Conservation (phyloP, 805 yeast genomes). For the Saturnispora saitoi region DNA sequence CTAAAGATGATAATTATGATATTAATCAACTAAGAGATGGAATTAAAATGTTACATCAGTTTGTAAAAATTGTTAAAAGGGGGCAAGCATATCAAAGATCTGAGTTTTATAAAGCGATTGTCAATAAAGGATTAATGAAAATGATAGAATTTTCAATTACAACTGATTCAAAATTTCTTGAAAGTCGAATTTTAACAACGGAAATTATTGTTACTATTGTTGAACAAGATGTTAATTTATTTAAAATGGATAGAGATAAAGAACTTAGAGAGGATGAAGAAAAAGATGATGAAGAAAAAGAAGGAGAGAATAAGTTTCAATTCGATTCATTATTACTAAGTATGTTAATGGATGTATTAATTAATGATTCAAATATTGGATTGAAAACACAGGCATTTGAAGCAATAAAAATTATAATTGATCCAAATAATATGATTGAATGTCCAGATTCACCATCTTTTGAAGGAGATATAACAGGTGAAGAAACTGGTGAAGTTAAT, state of each 20-base stretch:
- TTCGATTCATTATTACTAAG: conserved; percentile 42
- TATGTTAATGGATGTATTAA: conserved; percentile 49
- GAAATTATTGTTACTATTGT: conserved; percentile 74
- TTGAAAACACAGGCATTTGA: conserved; percentile 76
- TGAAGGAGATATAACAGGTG: not conserved
- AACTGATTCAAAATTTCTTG: conserved; percentile 32
- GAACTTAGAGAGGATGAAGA: too few relatives aligned
- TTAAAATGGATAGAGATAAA: conserved; percentile 27
- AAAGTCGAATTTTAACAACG: conserved; percentile 60
- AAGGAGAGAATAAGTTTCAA: conserved; percentile 31
- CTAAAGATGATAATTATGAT: conserved; percentile 5
- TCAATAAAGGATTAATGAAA: conserved; percentile 60
- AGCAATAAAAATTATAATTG: conserved; percentile 67
- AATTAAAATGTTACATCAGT: conserved; percentile 70
- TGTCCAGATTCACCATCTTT: conserved; percentile 11
- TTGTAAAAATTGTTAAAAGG: conserved; percentile 63
- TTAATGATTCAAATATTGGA: conserved; percentile 60
- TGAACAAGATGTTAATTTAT: conserved; percentile 70
- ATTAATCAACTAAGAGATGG: conserved; percentile 49
- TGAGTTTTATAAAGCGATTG: conserved; percentile 53
- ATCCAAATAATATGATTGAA: conserved; percentile 33
- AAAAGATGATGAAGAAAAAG: not conserved
- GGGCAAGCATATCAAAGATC: conserved; percentile 53
- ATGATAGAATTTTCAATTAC: conserved; percentile 63
- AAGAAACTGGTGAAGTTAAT: conserved; percentile 19